These are phyloP conservation scores for Malus fusca DNA, from an alignment of 306 rosid species.

Conservation along the genomic window DNA sequence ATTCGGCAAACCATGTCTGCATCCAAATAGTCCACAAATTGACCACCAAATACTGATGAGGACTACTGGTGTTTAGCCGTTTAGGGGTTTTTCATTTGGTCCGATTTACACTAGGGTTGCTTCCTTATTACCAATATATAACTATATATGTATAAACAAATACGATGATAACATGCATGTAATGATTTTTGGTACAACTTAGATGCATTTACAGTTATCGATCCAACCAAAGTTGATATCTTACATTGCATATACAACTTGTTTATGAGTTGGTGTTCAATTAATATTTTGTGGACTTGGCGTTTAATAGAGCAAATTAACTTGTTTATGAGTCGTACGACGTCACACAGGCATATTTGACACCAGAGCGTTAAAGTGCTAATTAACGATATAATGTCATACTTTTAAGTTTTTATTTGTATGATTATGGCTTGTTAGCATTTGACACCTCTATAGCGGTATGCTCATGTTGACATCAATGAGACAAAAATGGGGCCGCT, in stretches of 20 bases:
- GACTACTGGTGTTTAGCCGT: neutral
- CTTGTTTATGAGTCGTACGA: neutral
- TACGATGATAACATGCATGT: too few relatives aligned
- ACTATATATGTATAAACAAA: neutral
- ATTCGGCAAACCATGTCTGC: neutral
- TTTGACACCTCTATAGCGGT: too few relatives aligned
- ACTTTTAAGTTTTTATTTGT: too few relatives aligned
- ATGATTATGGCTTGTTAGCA: neutral
- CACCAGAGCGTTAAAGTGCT: neutral
- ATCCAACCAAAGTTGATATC: neutral
- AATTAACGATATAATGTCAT: neutral
- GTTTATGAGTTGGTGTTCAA: too few relatives aligned
- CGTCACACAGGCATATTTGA: neutral
- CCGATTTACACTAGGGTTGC: neutral
- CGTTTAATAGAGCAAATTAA: neutral
- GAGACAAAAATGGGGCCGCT: too few relatives aligned
- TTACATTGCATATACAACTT: too few relatives aligned
- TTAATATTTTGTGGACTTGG: too few relatives aligned
- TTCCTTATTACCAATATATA: neutral
- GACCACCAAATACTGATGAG: neutral
- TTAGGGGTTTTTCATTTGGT: neutral
- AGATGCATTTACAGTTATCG: neutral
- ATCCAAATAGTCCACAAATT: neutral
- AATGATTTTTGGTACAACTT: too few relatives aligned
- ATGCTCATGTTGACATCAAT: neutral